Evolutionary conservation across 2,329 filamentous ascomycete genomes (phyloP), one percentile per base, ranked within the genome.

Genomic region (Neocatenulostroma microsporum): DNA sequence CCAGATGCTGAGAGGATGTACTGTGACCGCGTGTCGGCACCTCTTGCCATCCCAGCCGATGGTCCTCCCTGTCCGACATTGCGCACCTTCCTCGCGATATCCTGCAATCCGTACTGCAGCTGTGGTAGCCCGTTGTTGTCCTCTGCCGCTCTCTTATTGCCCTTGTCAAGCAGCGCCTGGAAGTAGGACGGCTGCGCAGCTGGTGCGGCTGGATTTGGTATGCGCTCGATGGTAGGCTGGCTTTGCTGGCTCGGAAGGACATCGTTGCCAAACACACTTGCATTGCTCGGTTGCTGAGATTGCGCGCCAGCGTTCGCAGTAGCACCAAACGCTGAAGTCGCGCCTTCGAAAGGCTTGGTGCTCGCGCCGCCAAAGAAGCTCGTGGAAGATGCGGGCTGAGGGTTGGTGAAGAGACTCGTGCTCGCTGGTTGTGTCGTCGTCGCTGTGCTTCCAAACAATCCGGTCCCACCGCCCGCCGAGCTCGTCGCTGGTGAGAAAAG

Each of bases 1-100:
- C 91, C 91, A 10, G 91, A 96, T 6, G 85, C 89, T 18, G 89
- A 87, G 33, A 98, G 79, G 26, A 96, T 72, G 61, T 94, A 95
- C 60, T 95, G 89, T 64, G 76, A 76, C 53, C 72, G 74, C 40
- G 58, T 68, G 42, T 50, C 46, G n/a, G n/a, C n/a, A 5, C 20
- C 25, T 5, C 18, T 26, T n/a, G n/a, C n/a, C 36, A 67, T 62
- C 37, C 69, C 65, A 59, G 74, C 48, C 10, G 69, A 71, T 15
- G 81, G 75, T 26, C 81, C 78, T 17, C 93, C 78, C 60, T 82
- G 80, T 54, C 80, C 82, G 49, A 98, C 71, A 48, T 72, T 88
- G 69, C 74, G 85, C 66, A 70, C 91, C 72, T 72, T 78, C 47
- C 77, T 70, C 40, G 77, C 73, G 53, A 98, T 82, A 64, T 98